Evolutionary conservation across 192 early-diverging fungal species (phyloP), one percentile per base, ranked within the genome.

Genomic region (Coemansia sp.): DNA sequence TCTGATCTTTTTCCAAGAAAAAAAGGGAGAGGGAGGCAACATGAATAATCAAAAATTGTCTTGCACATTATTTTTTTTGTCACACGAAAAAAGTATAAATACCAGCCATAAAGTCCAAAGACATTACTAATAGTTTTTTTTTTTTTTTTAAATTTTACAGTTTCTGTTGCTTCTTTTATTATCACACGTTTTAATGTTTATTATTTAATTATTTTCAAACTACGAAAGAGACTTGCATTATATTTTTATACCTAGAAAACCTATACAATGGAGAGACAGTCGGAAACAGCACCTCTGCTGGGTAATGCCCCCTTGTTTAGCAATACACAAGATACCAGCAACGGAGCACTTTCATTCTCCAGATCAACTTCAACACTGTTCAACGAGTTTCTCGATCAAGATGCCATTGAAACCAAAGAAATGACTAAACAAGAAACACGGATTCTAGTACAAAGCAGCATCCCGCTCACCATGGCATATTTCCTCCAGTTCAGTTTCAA

Each of bases 401-500:
- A 71, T 46, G 42, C 60, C n/a, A 32, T 39, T 9, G 24, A 33
- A 9, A 48, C 46, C 15, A 26, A 18, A 9, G 39, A 19, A 1
- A 53, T 66, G 27, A 33, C 40, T 5, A 34, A 25, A 23, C 55
- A 66, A 18, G 63, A 66, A 26, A 32, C 38, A 6, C 5, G 18
- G 15, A 10, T 33, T 5, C 37, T 53, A 28, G 9, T 53, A 3
- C 11, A 9, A 5, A 39, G 35, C 26, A 53, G 50, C 20, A 41
- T 53, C 10, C 46, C 84, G 1, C 65, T 81, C 28, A 60, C 78
- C 7, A 19, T 78, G 45, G 75, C 82, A 6, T 84, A 80, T 46
- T 30, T 84, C 11, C 50, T 86, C 14, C 81, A 84, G 42, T 79
- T 79, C 42, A 77, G 78, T 18, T 53, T 86, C 28, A 76, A 80